phyloP scores from a whole-genome alignment of 495 filamentous ascomycete genomes.

The Penicillium odoratum region DNA sequence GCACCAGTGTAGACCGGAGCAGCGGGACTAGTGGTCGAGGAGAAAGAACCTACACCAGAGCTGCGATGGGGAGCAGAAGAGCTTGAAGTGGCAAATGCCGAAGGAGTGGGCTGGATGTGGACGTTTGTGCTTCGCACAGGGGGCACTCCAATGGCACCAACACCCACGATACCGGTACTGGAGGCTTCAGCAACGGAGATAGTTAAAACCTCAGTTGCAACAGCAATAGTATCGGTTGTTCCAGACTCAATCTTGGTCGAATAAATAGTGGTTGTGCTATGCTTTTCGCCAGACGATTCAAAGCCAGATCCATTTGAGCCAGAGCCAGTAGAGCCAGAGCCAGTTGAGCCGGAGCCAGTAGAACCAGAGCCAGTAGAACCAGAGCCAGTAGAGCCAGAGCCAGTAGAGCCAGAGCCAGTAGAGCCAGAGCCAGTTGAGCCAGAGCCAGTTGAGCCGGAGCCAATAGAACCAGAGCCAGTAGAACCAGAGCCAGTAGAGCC shows the following conservation, averaged over 20 bases:
- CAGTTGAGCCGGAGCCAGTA: background rate
- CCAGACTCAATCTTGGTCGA: background rate
- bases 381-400: background rate
- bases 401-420: background rate
- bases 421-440: background rate
- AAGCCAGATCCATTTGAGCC: background rate
- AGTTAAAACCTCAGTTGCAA: slow-evolving; percentile 1
- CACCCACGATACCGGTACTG: background rate
- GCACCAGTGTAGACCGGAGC: slow-evolving; percentile 1
- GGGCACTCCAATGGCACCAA: background rate
- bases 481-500: background rate
- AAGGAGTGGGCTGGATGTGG: background rate
- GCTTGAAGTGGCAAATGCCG: background rate
- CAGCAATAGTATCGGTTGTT: background rate
- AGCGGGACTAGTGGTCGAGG: background rate
- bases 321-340: background rate
- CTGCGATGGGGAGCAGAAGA: background rate
- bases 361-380: background rate
- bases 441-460: slow-evolving; percentile 1
- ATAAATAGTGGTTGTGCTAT: background rate
- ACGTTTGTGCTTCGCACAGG: background rate
- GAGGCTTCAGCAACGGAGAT: background rate
- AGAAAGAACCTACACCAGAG: background rate
- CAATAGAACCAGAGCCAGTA: background rate
- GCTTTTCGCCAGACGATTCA: background rate